Evolutionary conservation across 2,329 filamentous ascomycete species (phyloP).

Genomic region (Ophiostoma perfectum): DNA sequence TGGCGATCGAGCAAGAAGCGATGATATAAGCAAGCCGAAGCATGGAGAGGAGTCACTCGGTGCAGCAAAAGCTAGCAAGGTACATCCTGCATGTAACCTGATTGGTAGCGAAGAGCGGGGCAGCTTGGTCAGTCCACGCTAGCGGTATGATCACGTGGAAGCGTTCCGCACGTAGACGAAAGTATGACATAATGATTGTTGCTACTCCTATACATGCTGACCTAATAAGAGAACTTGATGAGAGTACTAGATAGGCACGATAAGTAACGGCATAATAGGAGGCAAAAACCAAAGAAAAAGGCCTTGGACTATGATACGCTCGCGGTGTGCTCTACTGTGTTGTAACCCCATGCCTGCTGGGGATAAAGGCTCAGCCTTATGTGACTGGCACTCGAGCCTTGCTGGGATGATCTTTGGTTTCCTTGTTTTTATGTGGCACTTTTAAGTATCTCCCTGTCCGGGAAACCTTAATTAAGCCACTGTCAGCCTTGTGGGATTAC

Average conservation of each 20-base stretch:
- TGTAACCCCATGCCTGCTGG: too few species aligned
- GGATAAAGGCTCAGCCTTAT: neutral
- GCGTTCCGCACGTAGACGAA: neutral
- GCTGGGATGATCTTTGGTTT: neutral
- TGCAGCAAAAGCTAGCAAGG: neutral
- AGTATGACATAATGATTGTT: neutral
- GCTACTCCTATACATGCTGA: too few species aligned
- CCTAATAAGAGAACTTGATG: too few species aligned
- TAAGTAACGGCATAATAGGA: too few species aligned
- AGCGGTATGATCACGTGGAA: neutral
- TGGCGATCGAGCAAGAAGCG: neutral
- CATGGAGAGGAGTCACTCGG: conserved; percentile 12
- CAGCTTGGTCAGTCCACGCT: neutral
- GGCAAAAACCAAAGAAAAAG: too few species aligned
- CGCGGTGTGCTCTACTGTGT: too few species aligned
- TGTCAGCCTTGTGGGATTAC: conserved; percentile 6
- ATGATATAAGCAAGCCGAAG: conserved; percentile 5
- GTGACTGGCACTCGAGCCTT: neutral
- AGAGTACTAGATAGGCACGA: too few species aligned
- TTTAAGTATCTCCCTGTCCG: neutral
- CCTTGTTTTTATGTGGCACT: conserved; percentile 12
- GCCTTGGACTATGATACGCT: too few species aligned
- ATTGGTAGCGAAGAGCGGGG: neutral
- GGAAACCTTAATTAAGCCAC: neutral
- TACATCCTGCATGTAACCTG: neutral